Conservation (phyloP, 805 yeast genomes). For the Candida verbasci region DNA sequence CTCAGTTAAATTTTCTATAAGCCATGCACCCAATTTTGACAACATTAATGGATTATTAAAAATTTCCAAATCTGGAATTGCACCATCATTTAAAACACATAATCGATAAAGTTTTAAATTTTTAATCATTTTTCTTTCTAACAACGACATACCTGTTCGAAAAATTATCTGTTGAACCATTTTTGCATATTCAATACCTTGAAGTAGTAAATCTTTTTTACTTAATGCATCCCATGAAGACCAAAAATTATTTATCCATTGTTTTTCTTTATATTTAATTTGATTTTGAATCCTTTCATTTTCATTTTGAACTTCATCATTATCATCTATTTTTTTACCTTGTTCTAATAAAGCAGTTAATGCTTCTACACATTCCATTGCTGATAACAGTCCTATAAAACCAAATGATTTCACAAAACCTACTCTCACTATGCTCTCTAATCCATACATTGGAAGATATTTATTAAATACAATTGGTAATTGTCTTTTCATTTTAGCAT, state of each 20-base stretch:
- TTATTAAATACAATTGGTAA: constrained; percentile 64
- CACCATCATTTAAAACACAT: constrained; percentile 80
- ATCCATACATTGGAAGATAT: constrained; percentile 69
- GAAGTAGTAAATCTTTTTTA: constrained; percentile 48
- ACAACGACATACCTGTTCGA: constrained; percentile 81
- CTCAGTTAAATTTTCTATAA: constrained; percentile 84
- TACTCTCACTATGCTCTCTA: constrained; percentile 76
- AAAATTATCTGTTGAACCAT: constrained; percentile 77
- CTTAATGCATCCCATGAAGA: constrained; percentile 53
- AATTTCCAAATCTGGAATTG: constrained; percentile 66
- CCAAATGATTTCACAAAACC: constrained; percentile 89
- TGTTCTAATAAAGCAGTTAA: constrained; percentile 78
- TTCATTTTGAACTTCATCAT: constrained; percentile 16
- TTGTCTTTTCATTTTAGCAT: constrained; percentile 69
- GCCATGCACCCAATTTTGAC: constrained; percentile 84
- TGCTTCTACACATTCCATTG: constrained; percentile 90
- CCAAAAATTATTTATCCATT: constrained; percentile 74
- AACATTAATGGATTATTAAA: constrained; percentile 86
- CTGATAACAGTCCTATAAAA: constrained; percentile 79
- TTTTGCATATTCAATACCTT: constrained; percentile 85
- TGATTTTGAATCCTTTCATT: constrained; percentile 22
- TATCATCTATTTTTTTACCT: constrained; percentile 34
- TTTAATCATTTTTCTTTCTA: constrained; percentile 77
- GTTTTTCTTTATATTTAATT: constrained; percentile 46
- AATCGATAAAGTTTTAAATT: constrained; percentile 76